phyloP scores from a whole-genome alignment of 75 land plant genomes.

The Cryptomeria japonica region DNA sequence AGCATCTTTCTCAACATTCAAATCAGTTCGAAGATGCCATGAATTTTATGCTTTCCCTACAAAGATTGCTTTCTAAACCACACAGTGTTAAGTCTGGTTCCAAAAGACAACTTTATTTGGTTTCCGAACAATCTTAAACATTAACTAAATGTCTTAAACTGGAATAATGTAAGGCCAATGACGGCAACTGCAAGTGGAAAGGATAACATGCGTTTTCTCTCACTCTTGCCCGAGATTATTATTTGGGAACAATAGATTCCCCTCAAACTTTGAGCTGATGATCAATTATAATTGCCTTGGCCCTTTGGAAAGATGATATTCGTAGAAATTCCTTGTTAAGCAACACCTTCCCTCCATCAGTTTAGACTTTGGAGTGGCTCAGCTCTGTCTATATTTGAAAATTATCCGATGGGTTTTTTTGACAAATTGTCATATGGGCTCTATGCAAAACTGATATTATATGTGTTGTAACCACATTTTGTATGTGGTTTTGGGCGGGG shows the following conservation, averaged over 20 bases:
- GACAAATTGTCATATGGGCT: too few species aligned
- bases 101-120: neutral
- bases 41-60: neutral
- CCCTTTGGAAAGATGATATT: neutral
- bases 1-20: too few species aligned
- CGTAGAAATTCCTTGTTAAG: too few species aligned
- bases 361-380: too few species aligned
- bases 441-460: too few species aligned
- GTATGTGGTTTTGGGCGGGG: too few species aligned
- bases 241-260: too few species aligned
- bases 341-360: too few species aligned
- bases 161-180: neutral
- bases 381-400: too few species aligned
- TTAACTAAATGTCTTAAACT: neutral
- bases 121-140: neutral
- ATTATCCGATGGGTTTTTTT: too few species aligned
- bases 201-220: neutral
- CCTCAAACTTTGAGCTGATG: neutral
- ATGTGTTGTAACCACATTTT: too few species aligned
- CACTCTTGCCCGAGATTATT: constrained; percentile 2
- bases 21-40: too few species aligned
- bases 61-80: neutral
- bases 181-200: neutral
- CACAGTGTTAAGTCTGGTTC: neutral
- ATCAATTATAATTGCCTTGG: neutral